phyloP scores from a whole-genome alignment of 2,329 filamentous ascomycete species.

The Xylariaceae sp. region DNA sequence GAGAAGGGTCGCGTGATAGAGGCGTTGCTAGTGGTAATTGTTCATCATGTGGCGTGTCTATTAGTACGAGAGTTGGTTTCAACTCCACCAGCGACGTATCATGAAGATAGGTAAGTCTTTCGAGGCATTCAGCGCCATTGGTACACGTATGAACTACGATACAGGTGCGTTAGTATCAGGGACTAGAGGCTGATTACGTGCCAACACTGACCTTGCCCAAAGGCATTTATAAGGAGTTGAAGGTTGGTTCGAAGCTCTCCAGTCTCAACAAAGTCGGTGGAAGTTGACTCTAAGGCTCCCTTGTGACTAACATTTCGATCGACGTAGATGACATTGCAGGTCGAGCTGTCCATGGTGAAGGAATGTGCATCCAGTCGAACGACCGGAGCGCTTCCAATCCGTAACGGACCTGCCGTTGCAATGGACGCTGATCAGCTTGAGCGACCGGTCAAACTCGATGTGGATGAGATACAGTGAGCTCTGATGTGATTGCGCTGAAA shows the following conservation, averaged over 20 bases:
- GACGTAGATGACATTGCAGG: constrained; percentile 58
- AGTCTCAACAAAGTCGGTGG: constrained; percentile 28
- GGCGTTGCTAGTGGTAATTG: constrained; percentile 34
- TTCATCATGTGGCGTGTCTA: constrained; percentile 54
- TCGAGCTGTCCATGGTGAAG: constrained; percentile 54
- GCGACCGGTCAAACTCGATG: not conserved
- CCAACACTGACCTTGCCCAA: constrained; percentile 48
- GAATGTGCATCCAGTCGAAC: constrained; percentile 55
- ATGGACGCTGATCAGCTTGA: constrained; percentile 8
- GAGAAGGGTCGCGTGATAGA: constrained; percentile 41
- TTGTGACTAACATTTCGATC: constrained; percentile 50
- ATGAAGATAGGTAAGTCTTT: constrained; percentile 50
- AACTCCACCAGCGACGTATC: constrained; percentile 49
- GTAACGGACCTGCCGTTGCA: constrained; percentile 19
- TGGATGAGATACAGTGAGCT: constrained; percentile 3
- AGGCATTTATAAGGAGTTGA: constrained; percentile 48
- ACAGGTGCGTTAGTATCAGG: constrained; percentile 6
- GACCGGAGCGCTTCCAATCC: constrained; percentile 56
- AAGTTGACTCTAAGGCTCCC: constrained; percentile 35
- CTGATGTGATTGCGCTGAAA: constrained; percentile 15
- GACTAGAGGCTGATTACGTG: not conserved
- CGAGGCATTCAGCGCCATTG: constrained; percentile 50
- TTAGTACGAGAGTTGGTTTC: constrained; percentile 53
- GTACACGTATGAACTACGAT: constrained; percentile 50
- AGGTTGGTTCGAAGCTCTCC: constrained; percentile 43